Evolutionary conservation across 176 grass and related monocot species (phyloP).

Genomic region (Sorghum bicolor): DNA sequence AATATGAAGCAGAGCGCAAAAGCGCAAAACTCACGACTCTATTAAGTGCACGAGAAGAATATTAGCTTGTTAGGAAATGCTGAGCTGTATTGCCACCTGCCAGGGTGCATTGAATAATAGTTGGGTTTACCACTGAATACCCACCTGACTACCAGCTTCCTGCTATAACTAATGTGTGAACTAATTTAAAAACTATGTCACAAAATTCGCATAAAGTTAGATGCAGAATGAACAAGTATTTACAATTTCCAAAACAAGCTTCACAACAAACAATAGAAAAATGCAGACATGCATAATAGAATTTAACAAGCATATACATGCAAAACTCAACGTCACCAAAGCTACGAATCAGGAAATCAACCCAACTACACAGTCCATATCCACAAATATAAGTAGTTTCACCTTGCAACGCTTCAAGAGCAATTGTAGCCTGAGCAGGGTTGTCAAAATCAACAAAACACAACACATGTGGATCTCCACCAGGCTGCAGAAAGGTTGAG

Average conservation of each 20-base stretch:
- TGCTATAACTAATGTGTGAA: background rate
- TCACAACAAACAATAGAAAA: background rate
- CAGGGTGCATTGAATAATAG: background rate
- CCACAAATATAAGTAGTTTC: constrained; percentile 36
- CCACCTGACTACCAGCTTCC: background rate
- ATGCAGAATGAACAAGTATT: background rate
- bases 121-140: background rate
- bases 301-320: background rate
- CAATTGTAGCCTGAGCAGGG: constrained; percentile 82
- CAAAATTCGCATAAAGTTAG: background rate
- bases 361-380: constrained; percentile 1
- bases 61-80: background rate
- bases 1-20: background rate
- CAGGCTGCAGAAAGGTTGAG: constrained; percentile 52
- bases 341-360: background rate
- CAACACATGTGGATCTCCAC: constrained; percentile 76
- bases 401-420: constrained; percentile 98
- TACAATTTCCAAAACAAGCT: background rate
- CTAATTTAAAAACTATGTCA: background rate
- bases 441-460: constrained; percentile 96
- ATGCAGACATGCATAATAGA: constrained; percentile 6
- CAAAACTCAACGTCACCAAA: background rate
- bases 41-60: background rate
- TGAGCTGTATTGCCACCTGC: background rate
- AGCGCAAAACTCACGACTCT: background rate